Evolutionary conservation across 2,329 filamentous ascomycete genomes (phyloP).

Genomic region (Lojkania enalia): DNA sequence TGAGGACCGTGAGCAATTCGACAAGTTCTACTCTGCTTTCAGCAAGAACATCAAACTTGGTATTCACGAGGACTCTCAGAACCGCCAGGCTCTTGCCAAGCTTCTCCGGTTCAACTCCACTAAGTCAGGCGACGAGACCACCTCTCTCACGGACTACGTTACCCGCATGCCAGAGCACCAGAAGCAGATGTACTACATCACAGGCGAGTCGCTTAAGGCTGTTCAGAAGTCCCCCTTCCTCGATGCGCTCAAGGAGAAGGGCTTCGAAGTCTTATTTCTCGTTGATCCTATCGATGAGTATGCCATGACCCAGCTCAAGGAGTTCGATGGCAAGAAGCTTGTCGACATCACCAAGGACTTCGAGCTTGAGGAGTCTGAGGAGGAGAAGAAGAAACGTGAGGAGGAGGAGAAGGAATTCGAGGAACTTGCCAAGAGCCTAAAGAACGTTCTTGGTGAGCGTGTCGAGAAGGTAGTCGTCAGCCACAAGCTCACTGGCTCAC

Average conservation of each 20-base stretch:
- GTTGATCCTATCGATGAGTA: constrained; percentile 99
- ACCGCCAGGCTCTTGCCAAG: constrained; percentile 90
- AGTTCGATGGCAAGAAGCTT: constrained; percentile 99
- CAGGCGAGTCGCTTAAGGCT: constrained; percentile 98
- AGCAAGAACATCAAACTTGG: constrained; percentile 99
- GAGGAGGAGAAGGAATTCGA: constrained; percentile 98
- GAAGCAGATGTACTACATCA: constrained; percentile 99
- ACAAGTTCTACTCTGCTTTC: constrained; percentile 99
- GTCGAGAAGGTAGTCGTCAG: constrained; percentile 99
- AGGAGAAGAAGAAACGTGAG: constrained; percentile 97
- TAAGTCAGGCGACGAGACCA: constrained; percentile 95
- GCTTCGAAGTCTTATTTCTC: constrained; percentile 99
- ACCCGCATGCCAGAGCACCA: constrained; percentile 99
- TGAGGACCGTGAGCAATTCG: constrained; percentile 99
- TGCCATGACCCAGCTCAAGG: constrained; percentile 99
- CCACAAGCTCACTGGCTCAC: constrained; percentile 92
- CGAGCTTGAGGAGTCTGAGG: constrained; percentile 99
- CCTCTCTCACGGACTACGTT: constrained; percentile 95
- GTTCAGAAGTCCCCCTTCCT: constrained; percentile 98
- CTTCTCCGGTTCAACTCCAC: constrained; percentile 98
- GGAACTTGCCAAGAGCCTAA: constrained; percentile 89
- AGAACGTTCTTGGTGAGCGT: constrained; percentile 99
- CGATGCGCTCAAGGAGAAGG: constrained; percentile 97
- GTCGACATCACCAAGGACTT: constrained; percentile 99
- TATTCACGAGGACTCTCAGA: constrained; percentile 99